Evolutionary conservation across 2,329 filamentous ascomycete species (phyloP), one percentile per base, ranked within the genome.

Genomic region (Zopfia rhizophila): DNA sequence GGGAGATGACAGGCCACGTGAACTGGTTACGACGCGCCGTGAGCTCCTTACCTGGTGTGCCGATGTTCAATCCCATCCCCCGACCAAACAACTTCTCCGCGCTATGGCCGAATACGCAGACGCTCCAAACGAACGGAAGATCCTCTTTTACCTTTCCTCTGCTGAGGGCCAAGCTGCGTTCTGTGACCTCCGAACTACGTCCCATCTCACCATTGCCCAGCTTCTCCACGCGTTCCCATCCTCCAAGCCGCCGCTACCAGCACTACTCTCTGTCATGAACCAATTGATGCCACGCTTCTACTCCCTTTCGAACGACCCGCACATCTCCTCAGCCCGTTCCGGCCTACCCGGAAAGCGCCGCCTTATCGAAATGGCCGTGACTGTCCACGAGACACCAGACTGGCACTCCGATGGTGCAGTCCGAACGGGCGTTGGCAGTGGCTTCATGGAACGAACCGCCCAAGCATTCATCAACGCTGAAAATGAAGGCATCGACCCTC

Each of bases 271-370:
- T 2, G 83, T 88, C 30, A 83, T 97, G 40, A 89, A 89, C 61
- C 89, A 90, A 36, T 82, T 97, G 38, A 97, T 97, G 93, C 94
- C 94, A 3, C 89, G 94, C 49, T 99, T 99, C 78, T 99, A 99
- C 77, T 97, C 93, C 3, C 85, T 99, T 11, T 97, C 92, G 41
- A 97, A 96, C 70, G 94, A 99, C 65, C 94, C 94, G 0, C 90
- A 94, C 55, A 85, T 95, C 58, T 88, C 85, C 3, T 89, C 83
- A 51, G 82, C 83, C 52, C 82, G 86, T 16, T 82, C 85, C 52
- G 88, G 88, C 53, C 82, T 84, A 27, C 83, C 88, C 54, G 82
- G 69, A 38, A 64, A 83, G 57, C 88, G 89, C 55, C 89, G 92
- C 21, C 77, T 97, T 48, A 87, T 99, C 62, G 94, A 97, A 75